Evolutionary conservation across 139 green algal species (phyloP), one percentile per base, ranked within the genome.

Genomic region (Mychonastes homosphaera): DNA sequence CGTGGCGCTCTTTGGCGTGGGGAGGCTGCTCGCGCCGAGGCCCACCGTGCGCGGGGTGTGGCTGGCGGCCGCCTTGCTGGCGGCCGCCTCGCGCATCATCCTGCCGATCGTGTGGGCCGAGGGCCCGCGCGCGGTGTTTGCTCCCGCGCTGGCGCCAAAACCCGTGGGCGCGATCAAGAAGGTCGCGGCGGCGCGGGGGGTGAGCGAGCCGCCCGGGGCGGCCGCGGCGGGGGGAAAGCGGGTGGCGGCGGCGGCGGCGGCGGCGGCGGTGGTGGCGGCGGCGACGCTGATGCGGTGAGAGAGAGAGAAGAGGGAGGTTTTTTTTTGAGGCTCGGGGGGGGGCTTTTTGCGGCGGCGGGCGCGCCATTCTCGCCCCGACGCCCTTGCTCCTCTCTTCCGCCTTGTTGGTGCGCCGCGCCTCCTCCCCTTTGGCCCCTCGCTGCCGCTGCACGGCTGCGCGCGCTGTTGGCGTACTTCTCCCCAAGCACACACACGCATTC

Each of bases 1-100:
- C 67, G 91, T 94, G 29, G 88, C 90, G 2, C 50, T 96, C 16
- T 97, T 80, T 55, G 90, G 87, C 23, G 74, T 96, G 13, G 84
- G 86, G 4, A 74, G 89, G 9, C 77, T 97, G 58, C 71, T 96
- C 43, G 38, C 77, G 32, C 90, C 90, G 10, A 58, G 88, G 2
- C 90, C 90, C 43, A 93, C 80, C 5, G 65, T 50, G 9, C 29
- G 51, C 41, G 79, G 76, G 15, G 39, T 88, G 46, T 79, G 59
- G 28, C 64, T 82, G 58, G 69, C 46, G 7, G 13, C 86, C 26
- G 52, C 57, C n/a, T 58, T 83, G 56, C 66, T 91, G 45, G 56
- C 79, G 27, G 78, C 73, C 7, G 82, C 80, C 23, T 72, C 61
- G 48, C 70, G 80, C 67, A 95, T 95, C 77, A 95, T 95, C 59